These are phyloP conservation scores for Stylosanthes scabra DNA, from an alignment of 331 rosid genomes.

Conservation along the genomic window DNA sequence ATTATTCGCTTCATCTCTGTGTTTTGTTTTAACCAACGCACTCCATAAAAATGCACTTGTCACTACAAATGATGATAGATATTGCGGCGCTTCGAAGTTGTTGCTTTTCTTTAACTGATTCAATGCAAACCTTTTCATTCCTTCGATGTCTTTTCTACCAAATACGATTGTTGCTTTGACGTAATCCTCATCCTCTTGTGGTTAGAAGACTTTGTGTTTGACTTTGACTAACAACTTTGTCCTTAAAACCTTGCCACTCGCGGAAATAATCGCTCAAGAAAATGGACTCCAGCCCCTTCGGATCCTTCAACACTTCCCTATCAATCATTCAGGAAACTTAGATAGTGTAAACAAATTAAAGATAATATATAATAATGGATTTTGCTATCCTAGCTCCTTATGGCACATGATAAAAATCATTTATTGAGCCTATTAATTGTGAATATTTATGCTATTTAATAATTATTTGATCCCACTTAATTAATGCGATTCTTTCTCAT, in stretches of 20 bases:
- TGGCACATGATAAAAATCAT: too few relatives aligned
- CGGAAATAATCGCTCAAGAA: slow-evolving; percentile 34
- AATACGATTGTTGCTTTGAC: slow-evolving; percentile 40
- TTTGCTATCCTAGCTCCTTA: too few relatives aligned
- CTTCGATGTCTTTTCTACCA: slow-evolving; percentile 30
- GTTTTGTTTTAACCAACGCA: slow-evolving; percentile 33
- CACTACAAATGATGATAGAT: slow-evolving; percentile 45
- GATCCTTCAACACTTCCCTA: slow-evolving; percentile 33
- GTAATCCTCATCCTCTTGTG: neutral
- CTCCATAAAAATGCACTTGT: slow-evolving; percentile 48
- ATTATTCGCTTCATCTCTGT: slow-evolving; percentile 7
- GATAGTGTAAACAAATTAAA: too few relatives aligned
- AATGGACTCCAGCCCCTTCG: slow-evolving; percentile 9
- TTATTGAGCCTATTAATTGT: too few relatives aligned
- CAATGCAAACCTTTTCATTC: slow-evolving; percentile 14
- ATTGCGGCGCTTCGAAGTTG: neutral
- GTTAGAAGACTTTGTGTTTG: neutral
- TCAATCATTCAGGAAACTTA: too few relatives aligned
- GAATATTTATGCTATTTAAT: too few relatives aligned
- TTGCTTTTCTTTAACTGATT: slow-evolving; percentile 11
- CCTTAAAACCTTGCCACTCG: slow-evolving; percentile 39
- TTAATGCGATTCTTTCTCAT: too few relatives aligned
- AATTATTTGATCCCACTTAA: too few relatives aligned
- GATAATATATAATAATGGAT: too few relatives aligned
- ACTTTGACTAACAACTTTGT: slow-evolving; percentile 10